Base-by-base conservation (phyloP, 331 rosid species). In the Saraca asoca region DNA sequence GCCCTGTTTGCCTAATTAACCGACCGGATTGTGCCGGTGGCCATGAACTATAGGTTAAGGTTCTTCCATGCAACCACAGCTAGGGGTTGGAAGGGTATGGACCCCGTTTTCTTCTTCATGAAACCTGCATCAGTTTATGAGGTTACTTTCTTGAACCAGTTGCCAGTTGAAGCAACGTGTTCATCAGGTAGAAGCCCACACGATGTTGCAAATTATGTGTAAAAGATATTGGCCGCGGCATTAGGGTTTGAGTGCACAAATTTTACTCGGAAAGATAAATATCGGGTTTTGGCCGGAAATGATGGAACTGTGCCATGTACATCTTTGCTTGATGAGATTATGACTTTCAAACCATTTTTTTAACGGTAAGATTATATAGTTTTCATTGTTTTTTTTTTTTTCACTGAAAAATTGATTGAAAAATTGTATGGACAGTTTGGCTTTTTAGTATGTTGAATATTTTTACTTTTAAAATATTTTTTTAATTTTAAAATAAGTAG, bases 11-110 rank as follows among this genome's bases (percentile, higher is more conserved):
- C 98, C 0, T 97, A 93, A 7, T 60, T 93, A 17, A 90, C 98
- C 0, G 95, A 93, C 71, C 72, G 87, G 19, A 93, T 93, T 14
- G 98, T 93, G n/a, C 97, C 98, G 2, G 98, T 93, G 59, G 98
- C 97, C 2, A 90, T 93, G 97, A 93, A 86, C 60, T 93, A 90
- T 20, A 77, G 96, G 61, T 92, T 90, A 0, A 91, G 96, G 17
- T 81, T 93, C 70, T 93, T 93, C 74, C 98, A 93, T 58, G 97
- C 98, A 8, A 90, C 98, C 8, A 93, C 98, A 0, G 98, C 98
- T 0, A 75, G 85, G 31, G 98, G 98, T 0, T 93, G 95, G 90
- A 93, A 93, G 56, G 89, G 86, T 2, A 43, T 90, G 81, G 98
- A 90, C 68, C 90, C 97, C 0, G 55, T 93, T 11, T 93, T 88